These are phyloP conservation scores for Ogataea ramenticola DNA, from an alignment of 805 yeast genomes.

Conservation along the genomic window DNA sequence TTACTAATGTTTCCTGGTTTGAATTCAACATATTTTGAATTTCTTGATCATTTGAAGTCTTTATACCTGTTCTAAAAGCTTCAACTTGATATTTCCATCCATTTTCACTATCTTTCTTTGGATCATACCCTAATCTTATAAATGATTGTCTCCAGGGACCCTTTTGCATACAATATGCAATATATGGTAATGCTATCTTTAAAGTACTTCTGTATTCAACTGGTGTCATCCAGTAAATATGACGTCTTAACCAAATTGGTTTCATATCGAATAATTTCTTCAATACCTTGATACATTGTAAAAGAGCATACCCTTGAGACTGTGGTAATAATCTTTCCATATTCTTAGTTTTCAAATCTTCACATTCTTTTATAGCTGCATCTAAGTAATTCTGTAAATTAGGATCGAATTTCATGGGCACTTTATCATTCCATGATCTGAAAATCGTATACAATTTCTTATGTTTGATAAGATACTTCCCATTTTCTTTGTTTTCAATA, in stretches of 20 bases:
- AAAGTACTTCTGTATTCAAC: conserved; percentile 36
- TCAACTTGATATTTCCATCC: conserved; percentile 76
- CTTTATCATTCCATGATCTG: conserved; percentile 38
- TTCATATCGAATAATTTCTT: conserved; percentile 51
- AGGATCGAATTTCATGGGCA: conserved; percentile 45
- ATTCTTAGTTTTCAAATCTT: conserved; percentile 18
- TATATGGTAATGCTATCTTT: conserved; percentile 76
- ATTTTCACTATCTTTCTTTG: conserved; percentile 40
- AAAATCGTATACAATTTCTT: conserved; percentile 49
- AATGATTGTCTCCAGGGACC: conserved; percentile 96
- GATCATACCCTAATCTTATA: conserved; percentile 74
- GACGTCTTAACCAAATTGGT: conserved; percentile 84
- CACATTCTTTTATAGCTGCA: conserved; percentile 27
- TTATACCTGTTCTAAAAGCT: conserved; percentile 51
- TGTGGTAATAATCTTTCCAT: conserved; percentile 17
- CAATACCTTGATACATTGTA: conserved; percentile 38
- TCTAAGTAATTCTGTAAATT: conserved; percentile 41
- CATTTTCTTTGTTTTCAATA: background rate
- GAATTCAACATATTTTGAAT: conserved; percentile 15
- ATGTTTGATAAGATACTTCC: conserved; percentile 5
- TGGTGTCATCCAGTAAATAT: conserved; percentile 51
- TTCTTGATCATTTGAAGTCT: conserved; percentile 16
- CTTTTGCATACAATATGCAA: conserved; percentile 70
- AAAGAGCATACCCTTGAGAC: conserved; percentile 26
- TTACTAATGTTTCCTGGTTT: conserved; percentile 16